Percentiles rank a stretch among this genome's conserved stretches.
Evolutionary conservation across 129 eudicot genomes (phyloP).

Genomic region (Kitagawia praeruptora): DNA sequence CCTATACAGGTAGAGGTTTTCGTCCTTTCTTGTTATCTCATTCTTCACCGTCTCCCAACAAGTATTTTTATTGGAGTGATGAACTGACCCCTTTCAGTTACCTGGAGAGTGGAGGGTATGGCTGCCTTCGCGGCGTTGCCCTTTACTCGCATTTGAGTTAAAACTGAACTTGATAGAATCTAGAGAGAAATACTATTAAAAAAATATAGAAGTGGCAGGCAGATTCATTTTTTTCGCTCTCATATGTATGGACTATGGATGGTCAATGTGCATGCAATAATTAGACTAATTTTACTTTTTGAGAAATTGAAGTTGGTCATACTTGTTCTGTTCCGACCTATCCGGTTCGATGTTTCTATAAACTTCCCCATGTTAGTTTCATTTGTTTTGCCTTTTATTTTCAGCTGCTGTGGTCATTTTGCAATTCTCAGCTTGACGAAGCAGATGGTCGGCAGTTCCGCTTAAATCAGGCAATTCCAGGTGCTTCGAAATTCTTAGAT

Average conservation of each 20-base stretch:
- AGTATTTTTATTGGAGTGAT: not conserved
- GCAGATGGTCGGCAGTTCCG: slow-evolving; percentile 40
- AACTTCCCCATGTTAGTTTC: not conserved
- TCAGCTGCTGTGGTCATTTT: slow-evolving; percentile 86
- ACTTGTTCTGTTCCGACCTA: not conserved
- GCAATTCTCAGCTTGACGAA: slow-evolving; percentile 48
- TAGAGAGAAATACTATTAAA: not conserved
- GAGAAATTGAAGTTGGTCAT: too few species aligned
- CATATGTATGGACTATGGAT: not conserved
- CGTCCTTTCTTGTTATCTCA: not conserved
- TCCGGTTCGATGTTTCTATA: not conserved
- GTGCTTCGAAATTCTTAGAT: slow-evolving; percentile 52
- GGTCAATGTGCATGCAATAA: not conserved
- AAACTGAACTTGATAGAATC: not conserved
- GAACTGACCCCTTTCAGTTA: not conserved
- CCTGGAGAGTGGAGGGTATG: not conserved
- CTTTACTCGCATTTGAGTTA: not conserved
- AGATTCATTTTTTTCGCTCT: not conserved
- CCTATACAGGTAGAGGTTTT: slow-evolving; percentile 50
- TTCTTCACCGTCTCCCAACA: not conserved
- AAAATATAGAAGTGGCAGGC: not conserved
- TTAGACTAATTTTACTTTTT: not conserved
- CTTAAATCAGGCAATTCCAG: slow-evolving; percentile 54
- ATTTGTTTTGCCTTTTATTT: not conserved
- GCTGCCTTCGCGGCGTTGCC: not conserved